Conservation (phyloP, 805 yeast species). For the Maudiozyma turicensis region DNA sequence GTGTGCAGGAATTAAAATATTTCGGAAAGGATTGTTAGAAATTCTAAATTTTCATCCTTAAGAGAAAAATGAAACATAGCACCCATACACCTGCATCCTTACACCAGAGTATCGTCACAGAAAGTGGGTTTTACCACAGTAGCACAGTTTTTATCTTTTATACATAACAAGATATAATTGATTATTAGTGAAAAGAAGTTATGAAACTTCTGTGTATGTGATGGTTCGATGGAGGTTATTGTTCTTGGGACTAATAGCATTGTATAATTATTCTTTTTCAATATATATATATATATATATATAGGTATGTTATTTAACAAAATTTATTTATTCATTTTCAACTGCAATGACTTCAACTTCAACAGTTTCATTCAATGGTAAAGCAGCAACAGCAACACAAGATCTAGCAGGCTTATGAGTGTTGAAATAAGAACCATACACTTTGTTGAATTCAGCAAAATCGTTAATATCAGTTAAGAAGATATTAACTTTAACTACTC, state of each 20-base stretch:
- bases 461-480: slow-evolving; percentile 86
- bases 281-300: neutral
- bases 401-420: slow-evolving; percentile 92
- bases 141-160: too few relatives aligned
- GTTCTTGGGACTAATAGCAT: neutral
- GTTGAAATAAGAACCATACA: slow-evolving; percentile 67
- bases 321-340: slow-evolving; percentile 36
- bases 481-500: slow-evolving; percentile 76
- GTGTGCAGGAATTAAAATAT: neutral
- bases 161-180: too few relatives aligned
- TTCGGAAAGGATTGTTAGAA: neutral
- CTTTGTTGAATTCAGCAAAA: slow-evolving; percentile 78
- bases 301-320: neutral
- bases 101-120: neutral
- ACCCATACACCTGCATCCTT: neutral
- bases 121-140: too few relatives aligned
- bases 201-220: too few relatives aligned
- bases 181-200: too few relatives aligned
- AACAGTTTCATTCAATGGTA: slow-evolving; percentile 76
- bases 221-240: too few relatives aligned
- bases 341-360: slow-evolving; percentile 92
- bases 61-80: neutral
- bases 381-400: slow-evolving; percentile 87
- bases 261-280: neutral
- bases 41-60: neutral